A percentile compares a stretch with the other conserved stretches of the same genome.
phyloP scores from a whole-genome alignment of 192 early-diverging fungal species.

The Lobosporangium transversale region DNA sequence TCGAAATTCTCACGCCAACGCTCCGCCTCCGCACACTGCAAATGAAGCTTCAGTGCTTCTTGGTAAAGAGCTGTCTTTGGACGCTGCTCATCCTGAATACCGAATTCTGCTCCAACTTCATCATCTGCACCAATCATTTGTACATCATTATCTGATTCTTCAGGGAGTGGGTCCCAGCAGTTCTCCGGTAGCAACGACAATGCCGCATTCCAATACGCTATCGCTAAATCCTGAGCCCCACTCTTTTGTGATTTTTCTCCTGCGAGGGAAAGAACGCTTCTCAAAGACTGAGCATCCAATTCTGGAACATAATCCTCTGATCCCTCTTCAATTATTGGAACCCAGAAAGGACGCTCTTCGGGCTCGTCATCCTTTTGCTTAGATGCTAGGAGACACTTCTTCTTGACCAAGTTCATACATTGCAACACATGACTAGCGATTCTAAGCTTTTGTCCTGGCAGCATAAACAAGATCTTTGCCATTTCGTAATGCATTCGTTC shows the following conservation, averaged over 20 bases:
- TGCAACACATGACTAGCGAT: conserved; percentile 32
- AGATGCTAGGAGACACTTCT: conserved; percentile 9
- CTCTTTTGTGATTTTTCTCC: conserved; percentile 50
- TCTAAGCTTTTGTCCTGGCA: conserved; percentile 32
- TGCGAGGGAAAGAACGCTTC: conserved; percentile 23
- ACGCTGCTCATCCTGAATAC: neutral
- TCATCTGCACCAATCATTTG: neutral
- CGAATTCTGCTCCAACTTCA: neutral
- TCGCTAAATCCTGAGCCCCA: conserved; percentile 40
- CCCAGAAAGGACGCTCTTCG: conserved; percentile 22
- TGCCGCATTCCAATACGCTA: conserved; percentile 39
- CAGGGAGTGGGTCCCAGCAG: conserved; percentile 20
- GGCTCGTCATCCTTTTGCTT: neutral
- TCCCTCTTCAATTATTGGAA: conserved; percentile 14
- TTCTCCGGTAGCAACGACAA: conserved; percentile 21
- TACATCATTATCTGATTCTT: neutral
- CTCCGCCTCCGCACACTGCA: conserved; percentile 41
- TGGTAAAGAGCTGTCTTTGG: conserved; percentile 15
- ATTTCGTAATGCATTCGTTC: conserved; percentile 46
- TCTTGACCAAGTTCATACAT: conserved; percentile 30
- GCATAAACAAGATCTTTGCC: conserved; percentile 21
- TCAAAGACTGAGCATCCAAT: conserved; percentile 12
- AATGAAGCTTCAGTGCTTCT: conserved; percentile 37
- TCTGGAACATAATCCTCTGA: neutral
- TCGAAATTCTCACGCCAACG: conserved; percentile 39